Evolutionary conservation across 305 asterid genomes (phyloP), one percentile per base, ranked within the genome.

Genomic region (Euphrasia arctica): DNA sequence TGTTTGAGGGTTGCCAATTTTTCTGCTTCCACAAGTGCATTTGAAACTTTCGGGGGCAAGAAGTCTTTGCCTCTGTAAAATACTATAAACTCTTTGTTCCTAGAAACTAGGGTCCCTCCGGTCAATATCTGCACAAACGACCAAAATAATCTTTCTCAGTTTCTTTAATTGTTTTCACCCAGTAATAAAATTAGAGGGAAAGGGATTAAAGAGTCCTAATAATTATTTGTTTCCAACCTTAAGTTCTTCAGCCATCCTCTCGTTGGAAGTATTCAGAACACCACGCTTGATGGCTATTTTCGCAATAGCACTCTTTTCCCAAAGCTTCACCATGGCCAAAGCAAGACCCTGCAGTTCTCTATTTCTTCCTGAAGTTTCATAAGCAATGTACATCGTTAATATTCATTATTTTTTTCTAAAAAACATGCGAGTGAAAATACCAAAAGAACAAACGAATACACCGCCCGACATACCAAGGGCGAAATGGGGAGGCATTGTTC

Each of bases 281-380:
- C 98, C 97, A 18, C 91, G 97, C 68, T 91, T 91, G 75, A 91
- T 89, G 70, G 89, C 98, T 69, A 91, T 89, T 78, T 89, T 89
- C 9, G 85, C 98, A 56, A 92, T 72, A 54, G 93, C 82, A 62
- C 90, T 79, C 74, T 76, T 87, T 70, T 83, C 87, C 98, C 98
- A 91, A 45, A 91, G 76, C 78, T 89, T 91, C 77, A 80, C 95
- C 85, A 91, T 87, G n/a, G 96, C 95, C 68, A 54, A 48, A 59
- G 98, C 98, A 78, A 91, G 88, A 70, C 98, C 98, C 68, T 91
- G 88, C 65, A 91, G 78, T 55, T 81, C 88, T 83, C 93, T 82
- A 78, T 70, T 91, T 84, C 98, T 85, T 57, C 98, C 96, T 88
- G 68, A 48, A 74, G 43, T 39, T 63, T 31, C 39, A 66, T 34